A percentile compares a stretch with the other conserved stretches of the same genome.
These are phyloP conservation scores for Gremmenia infestans DNA, from an alignment of 2,329 filamentous ascomycete species.

Conservation along the genomic window DNA sequence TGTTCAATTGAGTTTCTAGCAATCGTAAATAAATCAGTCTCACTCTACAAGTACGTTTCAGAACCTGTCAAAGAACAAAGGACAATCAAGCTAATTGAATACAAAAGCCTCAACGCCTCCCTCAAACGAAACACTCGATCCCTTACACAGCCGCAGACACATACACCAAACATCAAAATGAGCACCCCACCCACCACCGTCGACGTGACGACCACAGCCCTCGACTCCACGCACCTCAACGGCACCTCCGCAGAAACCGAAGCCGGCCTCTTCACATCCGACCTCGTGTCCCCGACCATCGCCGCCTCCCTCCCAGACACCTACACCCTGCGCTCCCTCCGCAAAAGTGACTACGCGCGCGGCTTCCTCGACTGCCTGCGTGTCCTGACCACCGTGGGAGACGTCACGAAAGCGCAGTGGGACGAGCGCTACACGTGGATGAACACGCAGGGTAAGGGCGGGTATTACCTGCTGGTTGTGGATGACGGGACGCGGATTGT, in stretches of 20 bases:
- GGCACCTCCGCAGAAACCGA: slow-evolving; percentile 25
- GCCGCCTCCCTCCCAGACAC: slow-evolving; percentile 67
- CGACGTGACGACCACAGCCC: slow-evolving; percentile 10
- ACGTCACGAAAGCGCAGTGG: slow-evolving; percentile 72
- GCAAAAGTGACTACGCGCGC: slow-evolving; percentile 68
- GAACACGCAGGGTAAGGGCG: slow-evolving; percentile 53
- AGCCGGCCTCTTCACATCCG: slow-evolving; percentile 66
- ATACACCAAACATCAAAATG: background rate
- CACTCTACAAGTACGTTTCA: slow-evolving; percentile 2
- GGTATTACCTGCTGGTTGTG: slow-evolving; percentile 84
- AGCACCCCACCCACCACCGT: slow-evolving; percentile 4
- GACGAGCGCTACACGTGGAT: slow-evolving; percentile 80
- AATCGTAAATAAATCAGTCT: background rate
- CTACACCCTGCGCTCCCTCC: slow-evolving; percentile 78
- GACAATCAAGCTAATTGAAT: background rate
- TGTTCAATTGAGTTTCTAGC: background rate
- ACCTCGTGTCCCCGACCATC: slow-evolving; percentile 75
- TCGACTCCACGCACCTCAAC: slow-evolving; percentile 29
- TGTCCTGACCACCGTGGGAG: slow-evolving; percentile 88
- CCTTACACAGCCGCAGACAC: background rate
- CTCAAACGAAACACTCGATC: background rate
- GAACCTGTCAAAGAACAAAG: background rate
- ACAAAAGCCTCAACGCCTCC: background rate
- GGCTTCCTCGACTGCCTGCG: slow-evolving; percentile 90
- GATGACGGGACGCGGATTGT: slow-evolving; percentile 66